phyloP scores from a whole-genome alignment of 345 rosid species.

The Isatis tinctoria region DNA sequence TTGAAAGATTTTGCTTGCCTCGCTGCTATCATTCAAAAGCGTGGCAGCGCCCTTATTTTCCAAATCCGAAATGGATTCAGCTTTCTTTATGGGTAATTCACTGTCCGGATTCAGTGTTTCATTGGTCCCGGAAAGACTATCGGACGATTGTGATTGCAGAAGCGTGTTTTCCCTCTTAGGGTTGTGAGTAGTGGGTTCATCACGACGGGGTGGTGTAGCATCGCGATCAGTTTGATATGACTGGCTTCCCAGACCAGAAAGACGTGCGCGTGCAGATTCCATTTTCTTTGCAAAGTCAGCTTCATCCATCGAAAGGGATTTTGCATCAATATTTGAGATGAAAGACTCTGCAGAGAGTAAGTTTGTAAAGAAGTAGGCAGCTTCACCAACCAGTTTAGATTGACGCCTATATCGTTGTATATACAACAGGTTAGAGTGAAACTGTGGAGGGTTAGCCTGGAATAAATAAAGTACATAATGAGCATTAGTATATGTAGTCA shows the following conservation, averaged over 20 bases:
- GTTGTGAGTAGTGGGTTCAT: slow-evolving; percentile 25
- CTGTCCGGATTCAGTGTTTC: slow-evolving; percentile 32
- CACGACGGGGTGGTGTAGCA: slow-evolving; percentile 30
- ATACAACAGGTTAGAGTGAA: slow-evolving; percentile 73
- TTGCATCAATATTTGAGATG: slow-evolving; percentile 70
- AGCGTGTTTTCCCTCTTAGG: slow-evolving; percentile 29
- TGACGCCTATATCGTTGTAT: slow-evolving; percentile 77
- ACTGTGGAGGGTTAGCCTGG: slow-evolving; percentile 95
- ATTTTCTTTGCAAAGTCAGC: slow-evolving; percentile 60
- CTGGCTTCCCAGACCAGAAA: slow-evolving; percentile 56
- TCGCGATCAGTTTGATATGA: slow-evolving; percentile 43
- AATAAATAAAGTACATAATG: slow-evolving; percentile 1
- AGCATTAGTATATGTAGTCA: not conserved
- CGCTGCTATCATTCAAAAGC: slow-evolving; percentile 61
- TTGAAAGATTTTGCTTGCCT: slow-evolving; percentile 43
- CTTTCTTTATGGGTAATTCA: slow-evolving; percentile 42
- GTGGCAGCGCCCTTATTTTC: slow-evolving; percentile 71
- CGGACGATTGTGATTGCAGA: slow-evolving; percentile 37
- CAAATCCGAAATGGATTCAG: slow-evolving; percentile 68
- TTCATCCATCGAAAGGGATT: slow-evolving; percentile 71
- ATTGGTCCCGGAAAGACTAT: slow-evolving; percentile 36
- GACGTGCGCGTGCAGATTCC: slow-evolving; percentile 68
- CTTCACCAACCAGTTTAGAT: slow-evolving; percentile 76
- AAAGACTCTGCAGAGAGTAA: slow-evolving; percentile 85
- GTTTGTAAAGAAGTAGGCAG: slow-evolving; percentile 78